Evolutionary conservation across 495 filamentous ascomycete genomes (phyloP), one percentile per base, ranked within the genome.

Genomic region (Tuber indicum): DNA sequence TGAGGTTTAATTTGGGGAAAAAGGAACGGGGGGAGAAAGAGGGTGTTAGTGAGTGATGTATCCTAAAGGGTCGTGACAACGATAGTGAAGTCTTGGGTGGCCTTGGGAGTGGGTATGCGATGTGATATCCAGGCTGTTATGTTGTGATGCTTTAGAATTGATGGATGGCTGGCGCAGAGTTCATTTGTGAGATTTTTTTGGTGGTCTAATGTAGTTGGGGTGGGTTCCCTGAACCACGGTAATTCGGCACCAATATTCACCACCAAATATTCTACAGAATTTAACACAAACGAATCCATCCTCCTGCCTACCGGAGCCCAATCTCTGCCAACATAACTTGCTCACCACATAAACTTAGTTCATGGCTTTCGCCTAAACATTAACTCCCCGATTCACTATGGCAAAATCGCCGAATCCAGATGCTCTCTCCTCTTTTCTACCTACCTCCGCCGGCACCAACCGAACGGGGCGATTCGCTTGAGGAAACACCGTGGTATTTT

Each of bases 1-100:
- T 79, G 95, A 99, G 85, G 93, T 92, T 80, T 98, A 87, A 89
- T 36, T 71, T 70, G 71, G 32, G 32, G 43, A 26, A 3, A 58
- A 21, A 26, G 32, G 32, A 62, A 62, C 14, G 32, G n/a, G 58
- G 47, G n/a, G n/a, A 32, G n/a, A 62, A 26, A 10, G n/a, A 8
- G 3, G 14, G 58, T 66, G 26, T 36, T 66, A 26, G 26, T 36
- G 26, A 26, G 26, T 36, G 26, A n/a, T 66, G 58, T 66, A 66
- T 36, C 58, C 12, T 17, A 36, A 66, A 9, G 58, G 32, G 4
- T 1, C 36, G 14, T 26, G 17, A 66, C 58, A n/a, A 32, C 32
- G 26, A 66, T 19, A 66, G 19, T 66, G 26, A 36, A 36, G n/a
- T 66, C n/a, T 66, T 36, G 4, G 58, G 16, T 66, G 26, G 10